phyloP scores from a whole-genome alignment of 768 basidiomycete genomes.

The Amanita pseudoporphyria region DNA sequence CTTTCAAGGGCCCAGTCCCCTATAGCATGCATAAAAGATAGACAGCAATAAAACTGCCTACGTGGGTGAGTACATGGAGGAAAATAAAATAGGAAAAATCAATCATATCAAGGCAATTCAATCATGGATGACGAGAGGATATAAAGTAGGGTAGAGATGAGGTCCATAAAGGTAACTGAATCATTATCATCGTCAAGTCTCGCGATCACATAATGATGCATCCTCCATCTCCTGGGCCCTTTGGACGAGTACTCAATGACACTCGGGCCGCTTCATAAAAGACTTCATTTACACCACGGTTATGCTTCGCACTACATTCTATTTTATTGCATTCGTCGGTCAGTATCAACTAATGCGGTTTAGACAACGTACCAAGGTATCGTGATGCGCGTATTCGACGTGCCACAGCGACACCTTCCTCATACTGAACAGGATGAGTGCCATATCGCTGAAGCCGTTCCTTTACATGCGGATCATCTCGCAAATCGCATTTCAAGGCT shows the following conservation, averaged over 20 bases:
- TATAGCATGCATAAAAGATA: too few species aligned
- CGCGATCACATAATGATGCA: slow-evolving; percentile 51
- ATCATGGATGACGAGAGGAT: background rate
- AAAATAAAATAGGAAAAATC: background rate
- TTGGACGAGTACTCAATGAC: slow-evolving; percentile 66
- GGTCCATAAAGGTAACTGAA: background rate
- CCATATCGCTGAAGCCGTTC: slow-evolving; percentile 68
- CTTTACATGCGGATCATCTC: slow-evolving; percentile 68
- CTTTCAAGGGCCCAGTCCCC: too few species aligned
- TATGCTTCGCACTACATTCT: slow-evolving; percentile 98
- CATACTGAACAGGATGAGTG: slow-evolving; percentile 75
- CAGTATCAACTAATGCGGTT: background rate
- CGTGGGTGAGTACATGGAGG: background rate
- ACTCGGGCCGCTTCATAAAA: slow-evolving; percentile 89
- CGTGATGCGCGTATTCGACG: slow-evolving; percentile 87
- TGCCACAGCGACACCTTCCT: slow-evolving; percentile 83
- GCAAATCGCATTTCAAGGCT: slow-evolving; percentile 95
- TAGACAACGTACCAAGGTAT: slow-evolving; percentile 69
- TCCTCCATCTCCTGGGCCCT: slow-evolving; percentile 42
- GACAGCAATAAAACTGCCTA: too few species aligned
- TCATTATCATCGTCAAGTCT: background rate
- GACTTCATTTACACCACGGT: slow-evolving; percentile 88
- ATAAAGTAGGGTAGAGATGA: background rate
- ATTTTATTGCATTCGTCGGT: background rate
- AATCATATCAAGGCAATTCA: background rate